Percentiles rank a stretch among this genome's conserved stretches.
These are phyloP conservation scores for Gaeumannomyces sp. DNA, from an alignment of 2,329 filamentous ascomycete species.

Conservation along the genomic window DNA sequence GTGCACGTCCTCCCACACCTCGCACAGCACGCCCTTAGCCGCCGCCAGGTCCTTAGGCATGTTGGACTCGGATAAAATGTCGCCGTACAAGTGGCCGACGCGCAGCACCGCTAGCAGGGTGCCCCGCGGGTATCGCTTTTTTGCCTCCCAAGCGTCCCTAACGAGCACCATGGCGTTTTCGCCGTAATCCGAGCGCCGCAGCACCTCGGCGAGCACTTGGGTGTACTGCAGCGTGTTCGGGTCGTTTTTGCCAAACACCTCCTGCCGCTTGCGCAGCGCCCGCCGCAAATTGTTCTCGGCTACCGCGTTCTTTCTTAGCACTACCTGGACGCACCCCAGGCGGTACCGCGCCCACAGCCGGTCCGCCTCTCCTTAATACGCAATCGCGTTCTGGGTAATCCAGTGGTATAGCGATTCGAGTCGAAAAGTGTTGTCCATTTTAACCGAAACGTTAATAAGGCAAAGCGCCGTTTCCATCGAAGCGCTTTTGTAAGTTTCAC, in stretches of 20 bases:
- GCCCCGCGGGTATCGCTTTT: background rate
- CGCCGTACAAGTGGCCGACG: slow-evolving; percentile 10
- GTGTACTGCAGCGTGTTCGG: slow-evolving; percentile 11
- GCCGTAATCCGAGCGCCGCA: background rate
- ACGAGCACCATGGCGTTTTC: slow-evolving; percentile 6
- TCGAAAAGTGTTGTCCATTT: slow-evolving; percentile 7
- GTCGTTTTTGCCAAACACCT: slow-evolving; percentile 6
- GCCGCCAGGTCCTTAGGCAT: background rate
- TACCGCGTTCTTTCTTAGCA: slow-evolving; percentile 6
- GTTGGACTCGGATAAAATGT: slow-evolving; percentile 10
- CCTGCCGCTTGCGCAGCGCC: background rate
- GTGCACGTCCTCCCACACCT: slow-evolving; percentile 9
- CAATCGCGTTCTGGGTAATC: slow-evolving; percentile 9
- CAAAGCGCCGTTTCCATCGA: slow-evolving; percentile 10
- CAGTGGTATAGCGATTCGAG: slow-evolving; percentile 10
- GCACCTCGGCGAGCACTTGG: slow-evolving; percentile 11
- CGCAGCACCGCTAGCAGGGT: slow-evolving; percentile 9
- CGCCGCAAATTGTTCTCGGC: slow-evolving; percentile 8
- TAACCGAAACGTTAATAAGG: slow-evolving; percentile 8
- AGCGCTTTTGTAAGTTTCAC: background rate
- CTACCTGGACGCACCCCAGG: slow-evolving; percentile 10
- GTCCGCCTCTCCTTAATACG: slow-evolving; percentile 6
- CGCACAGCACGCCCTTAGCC: slow-evolving; percentile 8
- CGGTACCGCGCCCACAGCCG: slow-evolving; percentile 9
- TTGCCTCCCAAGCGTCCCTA: slow-evolving; percentile 1